Evolutionary conservation across 2,329 filamentous ascomycete genomes (phyloP).

Genomic region (Cladophialophora yegresii): DNA sequence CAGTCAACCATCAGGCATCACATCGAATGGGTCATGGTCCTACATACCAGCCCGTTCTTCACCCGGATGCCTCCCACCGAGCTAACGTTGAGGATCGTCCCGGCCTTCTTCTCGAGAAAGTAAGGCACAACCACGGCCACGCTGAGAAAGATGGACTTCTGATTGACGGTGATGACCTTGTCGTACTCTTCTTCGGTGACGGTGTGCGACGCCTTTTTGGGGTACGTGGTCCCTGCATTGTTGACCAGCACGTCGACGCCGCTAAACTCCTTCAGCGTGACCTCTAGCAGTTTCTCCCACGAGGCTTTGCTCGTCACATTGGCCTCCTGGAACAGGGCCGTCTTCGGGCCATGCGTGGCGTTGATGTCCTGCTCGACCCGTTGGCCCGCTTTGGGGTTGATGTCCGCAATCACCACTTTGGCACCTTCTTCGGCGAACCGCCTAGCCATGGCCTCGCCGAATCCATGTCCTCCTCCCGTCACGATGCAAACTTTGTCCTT

Average conservation of each 20-base stretch:
- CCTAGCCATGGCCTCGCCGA: conserved; percentile 45
- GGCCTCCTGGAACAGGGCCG: conserved; percentile 37
- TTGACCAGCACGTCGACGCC: conserved; percentile 91
- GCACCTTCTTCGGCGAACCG: conserved; percentile 82
- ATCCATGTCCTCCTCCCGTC: conserved; percentile 45
- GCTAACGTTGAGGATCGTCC: conserved; percentile 29
- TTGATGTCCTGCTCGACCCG: conserved; percentile 71
- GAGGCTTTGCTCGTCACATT: conserved; percentile 37
- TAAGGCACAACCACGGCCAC: conserved; percentile 39
- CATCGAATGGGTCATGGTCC: background rate
- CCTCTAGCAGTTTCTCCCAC: conserved; percentile 38
- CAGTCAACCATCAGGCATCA: background rate
- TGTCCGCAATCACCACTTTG: conserved; percentile 81
- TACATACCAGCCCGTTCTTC: conserved; percentile 26
- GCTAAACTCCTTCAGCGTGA: conserved; percentile 48
- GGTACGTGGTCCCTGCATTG: conserved; percentile 65
- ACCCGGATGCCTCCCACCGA: conserved; percentile 32
- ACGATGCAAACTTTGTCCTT: conserved; percentile 18
- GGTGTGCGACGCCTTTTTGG: conserved; percentile 35
- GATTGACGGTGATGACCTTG: conserved; percentile 41
- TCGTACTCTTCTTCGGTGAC: conserved; percentile 41
- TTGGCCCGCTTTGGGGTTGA: conserved; percentile 73
- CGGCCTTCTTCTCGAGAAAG: conserved; percentile 35
- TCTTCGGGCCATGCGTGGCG: conserved; percentile 36
- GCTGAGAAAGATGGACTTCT: conserved; percentile 40